A percentile compares a stretch with the other conserved stretches of the same genome.
These are phyloP conservation scores for Pseudoturritis turrita DNA, from an alignment of 345 rosid species.

Conservation along the genomic window DNA sequence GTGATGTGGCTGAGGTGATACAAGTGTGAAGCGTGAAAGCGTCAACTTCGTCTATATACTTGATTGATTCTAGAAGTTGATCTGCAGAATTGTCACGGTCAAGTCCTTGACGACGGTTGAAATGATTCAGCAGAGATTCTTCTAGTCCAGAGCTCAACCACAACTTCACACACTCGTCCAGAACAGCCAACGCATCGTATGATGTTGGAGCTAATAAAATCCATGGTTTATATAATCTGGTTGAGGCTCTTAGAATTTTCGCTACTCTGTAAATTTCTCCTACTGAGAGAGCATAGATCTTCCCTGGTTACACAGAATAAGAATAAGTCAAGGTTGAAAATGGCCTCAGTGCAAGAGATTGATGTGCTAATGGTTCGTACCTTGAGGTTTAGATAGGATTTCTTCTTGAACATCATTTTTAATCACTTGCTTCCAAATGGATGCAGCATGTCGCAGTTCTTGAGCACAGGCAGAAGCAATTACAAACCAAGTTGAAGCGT, in stretches of 20 bases:
- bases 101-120: conserved; percentile 24
- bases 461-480: conserved; percentile 57
- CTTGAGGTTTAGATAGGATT: conserved; percentile 51
- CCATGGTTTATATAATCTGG: conserved; percentile 77
- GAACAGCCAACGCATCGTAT: conserved; percentile 34
- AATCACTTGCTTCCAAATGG: conserved; percentile 62
- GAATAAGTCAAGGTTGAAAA: background rate
- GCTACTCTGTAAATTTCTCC: conserved; percentile 82
- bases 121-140: conserved; percentile 50
- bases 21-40: conserved; percentile 33
- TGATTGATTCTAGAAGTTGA: conserved; percentile 48
- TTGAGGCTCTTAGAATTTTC: conserved; percentile 55
- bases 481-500: conserved; percentile 58
- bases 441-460: conserved; percentile 76
- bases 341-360: background rate
- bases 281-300: conserved; percentile 52
- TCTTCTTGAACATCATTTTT: conserved; percentile 43
- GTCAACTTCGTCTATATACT: conserved; percentile 43
- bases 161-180: conserved; percentile 47
- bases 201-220: conserved; percentile 38
- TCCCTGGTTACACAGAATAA: conserved; percentile 43
- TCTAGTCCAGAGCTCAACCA: conserved; percentile 81
- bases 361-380: conserved; percentile 30
- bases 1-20: conserved; percentile 45
- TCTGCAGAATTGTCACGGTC: conserved; percentile 16